Conservation (phyloP, 1,139 yeast genomes). For the Magnusiomyces paraingens region DNA sequence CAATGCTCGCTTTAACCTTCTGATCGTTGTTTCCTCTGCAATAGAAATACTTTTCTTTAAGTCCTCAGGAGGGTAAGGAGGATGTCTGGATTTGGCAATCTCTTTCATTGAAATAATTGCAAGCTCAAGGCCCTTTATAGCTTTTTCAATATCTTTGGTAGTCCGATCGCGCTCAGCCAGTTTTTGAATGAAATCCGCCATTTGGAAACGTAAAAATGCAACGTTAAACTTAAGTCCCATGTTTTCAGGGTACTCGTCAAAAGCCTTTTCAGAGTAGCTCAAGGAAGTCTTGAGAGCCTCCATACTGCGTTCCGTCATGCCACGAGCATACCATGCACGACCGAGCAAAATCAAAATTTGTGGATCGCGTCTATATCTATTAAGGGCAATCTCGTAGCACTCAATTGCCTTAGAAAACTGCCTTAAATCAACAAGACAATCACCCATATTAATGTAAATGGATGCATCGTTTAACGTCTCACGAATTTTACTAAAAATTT, state of each 20-base stretch:
- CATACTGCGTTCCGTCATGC: conserved; percentile 58
- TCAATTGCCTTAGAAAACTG: conserved; percentile 86
- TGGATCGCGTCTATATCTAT: conserved; percentile 58
- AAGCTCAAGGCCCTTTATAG: conserved; percentile 51
- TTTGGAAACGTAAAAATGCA: conserved; percentile 78
- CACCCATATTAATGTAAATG: conserved; percentile 80
- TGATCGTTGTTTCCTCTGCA: conserved; percentile 70
- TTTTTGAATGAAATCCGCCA: conserved; percentile 76
- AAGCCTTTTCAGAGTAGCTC: conserved; percentile 55
- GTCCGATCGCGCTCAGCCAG: conserved; percentile 55
- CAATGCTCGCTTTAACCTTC: conserved; percentile 62
- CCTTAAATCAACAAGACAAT: conserved; percentile 74
- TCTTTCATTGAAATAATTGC: conserved; percentile 59
- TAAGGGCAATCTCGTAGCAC: conserved; percentile 72
- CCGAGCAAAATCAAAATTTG: conserved; percentile 70
- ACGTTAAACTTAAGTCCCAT: conserved; percentile 64
- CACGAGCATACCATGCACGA: conserved; percentile 86
- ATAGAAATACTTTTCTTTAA: conserved; percentile 77
- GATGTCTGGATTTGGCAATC: conserved; percentile 51
- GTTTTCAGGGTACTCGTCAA: conserved; percentile 36
- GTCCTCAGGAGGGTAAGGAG: conserved; percentile 75
- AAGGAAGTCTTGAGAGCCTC: conserved; percentile 56
- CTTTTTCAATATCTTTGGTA: conserved; percentile 52
- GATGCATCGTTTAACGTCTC: conserved; percentile 84
- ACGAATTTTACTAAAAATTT: conserved; percentile 79